Evolutionary conservation across 352 stramenopile species (phyloP), one percentile per base, ranked within the genome.

Genomic region (Phytophthora colocasiae): DNA sequence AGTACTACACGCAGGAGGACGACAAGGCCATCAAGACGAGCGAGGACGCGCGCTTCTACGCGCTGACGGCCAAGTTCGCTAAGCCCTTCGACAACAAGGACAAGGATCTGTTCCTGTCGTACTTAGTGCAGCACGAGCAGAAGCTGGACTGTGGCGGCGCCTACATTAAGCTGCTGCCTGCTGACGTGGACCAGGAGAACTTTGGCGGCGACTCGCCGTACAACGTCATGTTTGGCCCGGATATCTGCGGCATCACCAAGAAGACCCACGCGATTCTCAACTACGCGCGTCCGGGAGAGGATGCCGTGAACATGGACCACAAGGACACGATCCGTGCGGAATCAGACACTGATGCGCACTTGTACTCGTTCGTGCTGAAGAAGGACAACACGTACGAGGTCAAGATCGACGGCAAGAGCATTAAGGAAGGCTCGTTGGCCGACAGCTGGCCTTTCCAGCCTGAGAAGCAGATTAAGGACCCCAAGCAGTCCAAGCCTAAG

Each of bases 201-300:
- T 99, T 99, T 78, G 96, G 93, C 55, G 97, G 97, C 34, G 97
- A 99, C 55, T 96, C 95, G 34, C 81, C 89, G 7, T 99, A 99
- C 77, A 69, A 76, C 41, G 87, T 99, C 73, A 99, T 99, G 98
- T 99, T 99, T 80, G 98, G 98, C 60, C 98, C 98, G 3, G 98
- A 99, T 77, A 97, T 99, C 39, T 99, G 98, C 73, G 98, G 98
- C 60, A 92, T 76, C 71, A 98, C 89, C 73, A 97, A 97, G 63
- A 96, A 97, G 68, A 99, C 97, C 4, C 98, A 99, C 74, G 91
- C 98, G 39, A 99, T 99, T 84, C 91, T 99, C 43, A 98, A 98
- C 82, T 99, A 98, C 77, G 94, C 98, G 58, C 91, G 90, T 29
- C 89, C 98, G 6, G 98, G 98, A 52, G 84, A 90, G 53, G 97